These are phyloP conservation scores for Saturnispora quitensis DNA, from an alignment of 805 yeast species.

Conservation along the genomic window DNA sequence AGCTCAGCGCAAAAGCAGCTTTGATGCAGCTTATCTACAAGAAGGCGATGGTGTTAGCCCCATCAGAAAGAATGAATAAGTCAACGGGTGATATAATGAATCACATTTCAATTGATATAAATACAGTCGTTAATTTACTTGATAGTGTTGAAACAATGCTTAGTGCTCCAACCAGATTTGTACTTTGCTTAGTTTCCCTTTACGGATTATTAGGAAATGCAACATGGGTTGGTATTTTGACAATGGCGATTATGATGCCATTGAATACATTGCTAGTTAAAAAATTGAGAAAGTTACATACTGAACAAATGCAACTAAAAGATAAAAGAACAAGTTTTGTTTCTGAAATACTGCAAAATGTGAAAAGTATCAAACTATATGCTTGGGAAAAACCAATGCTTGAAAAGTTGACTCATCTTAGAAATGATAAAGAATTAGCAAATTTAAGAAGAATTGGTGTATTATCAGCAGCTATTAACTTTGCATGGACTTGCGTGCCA, in stretches of 20 bases:
- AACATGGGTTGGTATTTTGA: constrained; percentile 45
- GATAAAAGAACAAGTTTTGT: constrained; percentile 51
- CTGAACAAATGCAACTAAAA: constrained; percentile 51
- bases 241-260: constrained; percentile 50
- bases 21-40: constrained; percentile 59
- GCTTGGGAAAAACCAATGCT: constrained; percentile 66
- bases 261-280: constrained; percentile 41
- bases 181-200: constrained; percentile 44
- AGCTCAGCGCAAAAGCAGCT: constrained; percentile 56
- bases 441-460: constrained; percentile 42
- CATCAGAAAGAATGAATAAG: constrained; percentile 48
- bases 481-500: constrained; percentile 60
- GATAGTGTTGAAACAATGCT: constrained; percentile 44
- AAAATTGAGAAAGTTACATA: constrained; percentile 36
- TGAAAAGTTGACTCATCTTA: constrained; percentile 37
- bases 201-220: constrained; percentile 50
- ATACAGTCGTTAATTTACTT: constrained; percentile 51
- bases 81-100: constrained; percentile 77
- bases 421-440: constrained; percentile 50
- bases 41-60: constrained; percentile 62
- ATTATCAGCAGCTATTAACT: constrained; percentile 36
- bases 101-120: constrained; percentile 68
- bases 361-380: constrained; percentile 57
- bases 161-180: constrained; percentile 50
- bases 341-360: constrained; percentile 50